Percentiles rank a stretch among this genome's conserved stretches.
Evolutionary conservation across 2,329 filamentous ascomycete genomes (phyloP).

Genomic region (Venturia aucupariae): DNA sequence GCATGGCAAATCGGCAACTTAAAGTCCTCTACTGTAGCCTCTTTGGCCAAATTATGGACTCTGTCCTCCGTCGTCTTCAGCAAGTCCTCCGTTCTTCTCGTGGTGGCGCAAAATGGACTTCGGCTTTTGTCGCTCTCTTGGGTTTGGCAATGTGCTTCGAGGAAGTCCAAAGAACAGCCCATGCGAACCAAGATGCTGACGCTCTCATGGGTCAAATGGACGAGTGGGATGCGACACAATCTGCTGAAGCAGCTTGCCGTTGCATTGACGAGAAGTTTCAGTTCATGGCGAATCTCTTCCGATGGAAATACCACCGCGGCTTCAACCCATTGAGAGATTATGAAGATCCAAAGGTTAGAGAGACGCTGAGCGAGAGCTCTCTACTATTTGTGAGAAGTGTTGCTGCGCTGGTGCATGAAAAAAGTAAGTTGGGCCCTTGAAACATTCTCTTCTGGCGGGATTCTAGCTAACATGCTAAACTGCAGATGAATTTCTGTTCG

Average conservation of each 20-base stretch:
- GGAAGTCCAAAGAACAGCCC: constrained; percentile 37
- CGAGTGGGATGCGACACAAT: constrained; percentile 22
- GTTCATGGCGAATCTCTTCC: constrained; percentile 37
- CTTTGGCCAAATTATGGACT: constrained; percentile 32
- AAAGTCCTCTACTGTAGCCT: constrained; percentile 41
- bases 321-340: constrained; percentile 30
- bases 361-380: constrained; percentile 27
- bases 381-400: constrained; percentile 30
- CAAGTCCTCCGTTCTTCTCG: constrained; percentile 36
- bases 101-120: constrained; percentile 37
- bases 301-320: constrained; percentile 39
- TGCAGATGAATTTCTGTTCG: constrained; percentile 31
- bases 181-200: constrained; percentile 34
- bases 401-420: constrained; percentile 31
- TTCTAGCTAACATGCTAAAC: background rate
- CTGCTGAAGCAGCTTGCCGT: constrained; percentile 32
- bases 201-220: constrained; percentile 23
- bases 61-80: constrained; percentile 38
- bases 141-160: constrained; percentile 41
- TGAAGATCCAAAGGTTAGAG: constrained; percentile 29
- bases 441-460: too few species aligned
- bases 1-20: constrained; percentile 40
- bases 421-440: constrained; percentile 27
- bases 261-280: constrained; percentile 37
- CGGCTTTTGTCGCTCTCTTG: constrained; percentile 37